These are phyloP conservation scores for Mortierella sp. DNA, from an alignment of 371 early-diverging fungal genomes.

Conservation along the genomic window DNA sequence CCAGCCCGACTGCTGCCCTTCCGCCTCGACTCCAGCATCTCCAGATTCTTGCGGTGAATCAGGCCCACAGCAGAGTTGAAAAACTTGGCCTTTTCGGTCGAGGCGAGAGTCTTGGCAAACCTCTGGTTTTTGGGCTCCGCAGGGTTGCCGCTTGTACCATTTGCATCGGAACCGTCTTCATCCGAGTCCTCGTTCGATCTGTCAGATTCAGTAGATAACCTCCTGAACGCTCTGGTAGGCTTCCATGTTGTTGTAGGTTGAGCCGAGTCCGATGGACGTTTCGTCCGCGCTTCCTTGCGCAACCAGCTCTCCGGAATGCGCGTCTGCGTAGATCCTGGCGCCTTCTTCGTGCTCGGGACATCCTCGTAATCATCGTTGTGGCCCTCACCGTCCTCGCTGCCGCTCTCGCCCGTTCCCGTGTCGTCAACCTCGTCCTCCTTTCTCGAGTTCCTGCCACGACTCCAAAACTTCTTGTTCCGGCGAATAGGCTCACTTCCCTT, in stretches of 20 bases:
- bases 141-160: background rate
- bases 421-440: constrained; percentile 46
- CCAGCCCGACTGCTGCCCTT: background rate
- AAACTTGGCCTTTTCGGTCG: constrained; percentile 34
- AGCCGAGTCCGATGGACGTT: background rate
- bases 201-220: background rate
- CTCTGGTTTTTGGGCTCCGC: background rate
- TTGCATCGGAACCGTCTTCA: background rate
- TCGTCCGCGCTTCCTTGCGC: background rate
- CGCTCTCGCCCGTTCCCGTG: constrained; percentile 27
- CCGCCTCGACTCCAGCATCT: constrained; percentile 32
- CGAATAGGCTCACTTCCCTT: constrained; percentile 13
- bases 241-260: background rate
- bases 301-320: constrained; percentile 2
- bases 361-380: background rate
- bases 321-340: background rate
- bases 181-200: background rate
- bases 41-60: constrained; percentile 43
- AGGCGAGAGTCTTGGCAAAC: background rate
- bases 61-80: constrained; percentile 41
- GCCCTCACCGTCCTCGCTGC: constrained; percentile 1
- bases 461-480: constrained; percentile 45
- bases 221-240: background rate
- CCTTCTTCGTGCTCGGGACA: background rate
- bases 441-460: constrained; percentile 40